Percentiles rank a stretch among this genome's conserved stretches.
phyloP scores from a whole-genome alignment of 352 stramenopile species.

The Globisporangium polare region DNA sequence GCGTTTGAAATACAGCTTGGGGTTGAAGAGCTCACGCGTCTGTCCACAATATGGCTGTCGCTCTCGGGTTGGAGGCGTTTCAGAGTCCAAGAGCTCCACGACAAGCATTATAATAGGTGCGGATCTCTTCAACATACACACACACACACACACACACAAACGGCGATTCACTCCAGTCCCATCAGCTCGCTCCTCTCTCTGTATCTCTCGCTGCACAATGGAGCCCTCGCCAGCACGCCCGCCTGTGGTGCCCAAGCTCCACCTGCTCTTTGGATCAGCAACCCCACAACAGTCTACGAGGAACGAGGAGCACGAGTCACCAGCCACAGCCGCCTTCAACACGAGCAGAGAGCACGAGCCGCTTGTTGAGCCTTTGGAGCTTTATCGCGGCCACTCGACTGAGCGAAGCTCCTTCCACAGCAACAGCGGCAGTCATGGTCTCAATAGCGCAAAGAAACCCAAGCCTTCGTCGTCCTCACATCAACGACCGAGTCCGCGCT shows the following conservation, averaged over 20 bases:
- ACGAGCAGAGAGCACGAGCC: not conserved
- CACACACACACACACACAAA: too few relatives aligned
- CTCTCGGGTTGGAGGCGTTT: too few relatives aligned
- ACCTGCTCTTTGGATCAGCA: slow-evolving; percentile 8
- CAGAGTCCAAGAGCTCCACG: too few relatives aligned
- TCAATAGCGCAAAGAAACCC: not conserved
- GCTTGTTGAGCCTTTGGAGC: not conserved
- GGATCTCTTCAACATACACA: too few relatives aligned
- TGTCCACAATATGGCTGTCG: too few relatives aligned
- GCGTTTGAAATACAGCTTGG: not conserved
- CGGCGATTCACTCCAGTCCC: too few relatives aligned
- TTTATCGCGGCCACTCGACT: slow-evolving; percentile 1
- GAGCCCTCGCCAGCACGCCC: slow-evolving; percentile 12
- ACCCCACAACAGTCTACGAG: not conserved
- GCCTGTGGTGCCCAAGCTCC: slow-evolving; percentile 14
- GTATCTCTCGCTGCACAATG: too few relatives aligned
- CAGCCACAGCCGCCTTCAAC: not conserved
- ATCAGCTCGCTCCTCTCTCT: too few relatives aligned
- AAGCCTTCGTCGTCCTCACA: not conserved
- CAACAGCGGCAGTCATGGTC: not conserved
- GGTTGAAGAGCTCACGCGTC: too few relatives aligned
- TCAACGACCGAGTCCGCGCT: slow-evolving; percentile 2
- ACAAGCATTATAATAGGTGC: too few relatives aligned
- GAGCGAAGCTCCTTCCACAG: not conserved
- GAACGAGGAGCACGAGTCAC: not conserved